phyloP scores from a whole-genome alignment of 495 filamentous ascomycete genomes.

The Daldinia caldariorum region DNA sequence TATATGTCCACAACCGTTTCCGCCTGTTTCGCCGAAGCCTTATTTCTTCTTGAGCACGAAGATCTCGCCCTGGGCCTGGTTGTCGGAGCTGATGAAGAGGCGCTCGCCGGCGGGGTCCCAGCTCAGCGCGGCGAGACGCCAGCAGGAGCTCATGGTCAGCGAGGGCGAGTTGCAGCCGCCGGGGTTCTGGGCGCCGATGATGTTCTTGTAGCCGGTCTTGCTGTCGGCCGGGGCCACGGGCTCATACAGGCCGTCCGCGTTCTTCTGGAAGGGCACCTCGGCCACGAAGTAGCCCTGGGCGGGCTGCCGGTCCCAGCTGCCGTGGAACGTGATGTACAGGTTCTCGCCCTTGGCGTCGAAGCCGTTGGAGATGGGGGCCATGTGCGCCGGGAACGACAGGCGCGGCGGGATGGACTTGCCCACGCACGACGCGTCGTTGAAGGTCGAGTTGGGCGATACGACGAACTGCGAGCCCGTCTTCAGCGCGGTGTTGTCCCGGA shows the following conservation, averaged over 20 bases:
- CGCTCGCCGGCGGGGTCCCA: conserved; percentile 48
- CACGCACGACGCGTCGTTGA: conserved; percentile 60
- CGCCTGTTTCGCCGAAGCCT: conserved; percentile 5
- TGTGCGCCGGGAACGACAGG: conserved; percentile 65
- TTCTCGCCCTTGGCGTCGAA: conserved; percentile 53
- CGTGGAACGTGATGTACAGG: conserved; percentile 68
- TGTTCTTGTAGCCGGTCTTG: conserved; percentile 48
- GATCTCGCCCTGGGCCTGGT: conserved; percentile 56
- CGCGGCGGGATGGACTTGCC: conserved; percentile 56
- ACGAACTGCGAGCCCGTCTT: conserved; percentile 63
- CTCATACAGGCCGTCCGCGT: conserved; percentile 49
- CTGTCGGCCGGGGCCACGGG: conserved; percentile 48
- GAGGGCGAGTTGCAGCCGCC: conserved; percentile 43
- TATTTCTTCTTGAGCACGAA: conserved; percentile 50
- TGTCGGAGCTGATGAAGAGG: conserved; percentile 52
- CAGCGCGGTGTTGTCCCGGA: conserved; percentile 57
- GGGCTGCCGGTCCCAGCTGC: conserved; percentile 63
- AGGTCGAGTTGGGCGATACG: conserved; percentile 55
- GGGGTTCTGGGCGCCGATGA: conserved; percentile 46
- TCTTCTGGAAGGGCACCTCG: conserved; percentile 56
- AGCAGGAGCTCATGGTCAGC: conserved; percentile 47
- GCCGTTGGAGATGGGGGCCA: conserved; percentile 64
- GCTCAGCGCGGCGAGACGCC: conserved; percentile 45
- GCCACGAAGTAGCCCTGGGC: conserved; percentile 65
- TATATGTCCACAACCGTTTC: background rate